These are phyloP conservation scores for Exophiala xenobiotica DNA, from an alignment of 2,329 filamentous ascomycete species.

Conservation along the genomic window DNA sequence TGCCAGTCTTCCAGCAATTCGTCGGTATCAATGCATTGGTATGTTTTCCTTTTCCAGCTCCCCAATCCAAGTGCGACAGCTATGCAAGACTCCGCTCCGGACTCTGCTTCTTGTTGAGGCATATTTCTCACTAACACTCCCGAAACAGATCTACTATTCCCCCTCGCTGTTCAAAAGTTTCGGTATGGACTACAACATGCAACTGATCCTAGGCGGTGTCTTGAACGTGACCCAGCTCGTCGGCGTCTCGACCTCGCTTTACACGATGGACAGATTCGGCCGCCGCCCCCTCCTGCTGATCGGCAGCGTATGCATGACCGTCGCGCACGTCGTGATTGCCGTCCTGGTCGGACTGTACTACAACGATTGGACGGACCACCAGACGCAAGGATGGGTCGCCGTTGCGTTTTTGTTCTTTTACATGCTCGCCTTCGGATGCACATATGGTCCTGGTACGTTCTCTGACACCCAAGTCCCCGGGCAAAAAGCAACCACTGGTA, in stretches of 20 bases:
- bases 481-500: too few relatives aligned
- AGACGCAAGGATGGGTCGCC: constrained; percentile 54
- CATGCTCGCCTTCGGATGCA: constrained; percentile 61
- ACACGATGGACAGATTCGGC: constrained; percentile 51
- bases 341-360: constrained; percentile 55
- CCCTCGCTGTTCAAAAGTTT: constrained; percentile 58
- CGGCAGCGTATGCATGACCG: constrained; percentile 47
- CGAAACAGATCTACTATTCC: constrained; percentile 57
- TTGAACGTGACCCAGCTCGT: constrained; percentile 53
- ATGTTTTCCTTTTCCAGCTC: constrained; percentile 15
- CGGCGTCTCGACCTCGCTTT: constrained; percentile 49
- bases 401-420: constrained; percentile 63
- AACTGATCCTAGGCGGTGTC: constrained; percentile 55
- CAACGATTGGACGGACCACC: constrained; percentile 52
- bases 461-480: too few relatives aligned
- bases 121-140: too few relatives aligned
- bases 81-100: too few relatives aligned
- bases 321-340: constrained; percentile 53
- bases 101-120: too few relatives aligned
- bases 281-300: constrained; percentile 47
- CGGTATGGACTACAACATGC: constrained; percentile 46
- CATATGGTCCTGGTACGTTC: constrained; percentile 41
- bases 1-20: constrained; percentile 52
- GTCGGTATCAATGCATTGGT: constrained; percentile 51
- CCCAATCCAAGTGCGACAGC: background rate